A percentile compares a stretch with the other conserved stretches of the same genome.
These are phyloP conservation scores for Colletotrichum chrysophilum DNA, from an alignment of 2,329 filamentous ascomycete genomes.

Conservation along the genomic window DNA sequence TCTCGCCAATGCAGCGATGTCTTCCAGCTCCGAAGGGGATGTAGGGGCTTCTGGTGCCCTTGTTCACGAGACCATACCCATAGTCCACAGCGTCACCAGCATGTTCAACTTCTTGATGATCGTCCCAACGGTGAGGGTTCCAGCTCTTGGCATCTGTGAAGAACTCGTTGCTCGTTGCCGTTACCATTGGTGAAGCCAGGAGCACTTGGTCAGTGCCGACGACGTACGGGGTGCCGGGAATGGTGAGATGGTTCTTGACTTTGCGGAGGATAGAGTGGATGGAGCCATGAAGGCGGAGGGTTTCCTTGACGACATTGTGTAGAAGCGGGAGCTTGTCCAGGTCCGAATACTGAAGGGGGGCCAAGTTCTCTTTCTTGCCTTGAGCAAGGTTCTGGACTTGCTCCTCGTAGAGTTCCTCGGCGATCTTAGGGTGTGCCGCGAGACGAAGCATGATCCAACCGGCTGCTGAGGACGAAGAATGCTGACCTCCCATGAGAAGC, in stretches of 20 bases:
- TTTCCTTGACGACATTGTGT: constrained; percentile 87
- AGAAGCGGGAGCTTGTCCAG: constrained; percentile 82
- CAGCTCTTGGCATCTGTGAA: constrained; percentile 84
- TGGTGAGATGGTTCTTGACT: constrained; percentile 85
- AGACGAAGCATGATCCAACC: constrained; percentile 87
- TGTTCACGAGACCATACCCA: constrained; percentile 90
- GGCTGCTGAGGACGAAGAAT: constrained; percentile 86
- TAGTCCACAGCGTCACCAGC: constrained; percentile 85
- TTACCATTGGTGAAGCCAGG: constrained; percentile 84
- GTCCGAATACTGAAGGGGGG: constrained; percentile 74
- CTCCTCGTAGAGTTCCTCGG: constrained; percentile 84
- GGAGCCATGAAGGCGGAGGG: constrained; percentile 86
- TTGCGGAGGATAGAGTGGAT: constrained; percentile 95
- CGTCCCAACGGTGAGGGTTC: constrained; percentile 91
- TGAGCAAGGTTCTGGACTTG: constrained; percentile 74
- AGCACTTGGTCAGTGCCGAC: constrained; percentile 82
- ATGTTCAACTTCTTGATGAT: constrained; percentile 46
- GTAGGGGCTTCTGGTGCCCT: constrained; percentile 88
- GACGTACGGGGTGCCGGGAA: constrained; percentile 82
- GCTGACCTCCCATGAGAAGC: constrained; percentile 89
- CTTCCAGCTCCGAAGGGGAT: constrained; percentile 92
- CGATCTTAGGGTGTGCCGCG: constrained; percentile 76
- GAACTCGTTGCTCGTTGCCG: constrained; percentile 71
- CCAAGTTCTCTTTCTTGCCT: constrained; percentile 63
- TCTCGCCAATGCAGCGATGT: constrained; percentile 95